Evolutionary conservation across 192 early-diverging fungal genomes (phyloP).

Genomic region (Dispira parvispora): DNA sequence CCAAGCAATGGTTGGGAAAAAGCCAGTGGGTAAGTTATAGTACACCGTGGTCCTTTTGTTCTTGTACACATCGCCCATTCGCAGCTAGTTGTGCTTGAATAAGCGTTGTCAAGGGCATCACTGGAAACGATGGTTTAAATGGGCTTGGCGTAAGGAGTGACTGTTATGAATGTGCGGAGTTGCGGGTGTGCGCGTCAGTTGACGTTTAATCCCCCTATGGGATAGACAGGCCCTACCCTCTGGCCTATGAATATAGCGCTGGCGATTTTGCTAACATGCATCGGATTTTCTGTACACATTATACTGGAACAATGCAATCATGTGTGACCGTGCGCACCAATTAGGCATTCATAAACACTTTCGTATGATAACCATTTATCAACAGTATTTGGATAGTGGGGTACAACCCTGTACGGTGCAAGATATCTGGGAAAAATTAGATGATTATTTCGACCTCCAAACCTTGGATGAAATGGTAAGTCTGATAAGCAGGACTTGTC

Average conservation of each 20-base stretch:
- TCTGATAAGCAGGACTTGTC: not conserved
- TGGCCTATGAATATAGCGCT: not conserved
- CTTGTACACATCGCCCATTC: too few species aligned
- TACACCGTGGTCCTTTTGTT: not conserved
- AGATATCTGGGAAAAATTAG: conserved; percentile 6
- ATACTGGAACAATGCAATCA: not conserved
- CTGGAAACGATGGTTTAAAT: too few species aligned
- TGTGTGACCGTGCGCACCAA: not conserved
- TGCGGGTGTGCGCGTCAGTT: not conserved
- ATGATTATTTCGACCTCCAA: conserved; percentile 1
- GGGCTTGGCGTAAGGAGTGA: too few species aligned
- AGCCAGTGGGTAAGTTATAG: conserved; percentile 5
- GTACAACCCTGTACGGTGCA: conserved; percentile 1
- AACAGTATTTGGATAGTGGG: conserved; percentile 3
- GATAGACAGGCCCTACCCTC: not conserved
- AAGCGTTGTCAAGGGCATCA: too few species aligned
- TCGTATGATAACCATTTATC: conserved; percentile 7
- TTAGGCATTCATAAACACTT: conserved; percentile 8
- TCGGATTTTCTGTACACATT: not conserved
- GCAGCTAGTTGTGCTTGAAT: too few species aligned
- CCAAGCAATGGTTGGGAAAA: conserved; percentile 5
- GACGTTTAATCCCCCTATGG: not conserved
- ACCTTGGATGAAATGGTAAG: conserved; percentile 3
- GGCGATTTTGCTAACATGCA: not conserved
- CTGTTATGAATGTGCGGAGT: too few species aligned